Evolutionary conservation across 1,139 yeast genomes (phyloP).

Genomic region (Diutina pseudorugosa): DNA sequence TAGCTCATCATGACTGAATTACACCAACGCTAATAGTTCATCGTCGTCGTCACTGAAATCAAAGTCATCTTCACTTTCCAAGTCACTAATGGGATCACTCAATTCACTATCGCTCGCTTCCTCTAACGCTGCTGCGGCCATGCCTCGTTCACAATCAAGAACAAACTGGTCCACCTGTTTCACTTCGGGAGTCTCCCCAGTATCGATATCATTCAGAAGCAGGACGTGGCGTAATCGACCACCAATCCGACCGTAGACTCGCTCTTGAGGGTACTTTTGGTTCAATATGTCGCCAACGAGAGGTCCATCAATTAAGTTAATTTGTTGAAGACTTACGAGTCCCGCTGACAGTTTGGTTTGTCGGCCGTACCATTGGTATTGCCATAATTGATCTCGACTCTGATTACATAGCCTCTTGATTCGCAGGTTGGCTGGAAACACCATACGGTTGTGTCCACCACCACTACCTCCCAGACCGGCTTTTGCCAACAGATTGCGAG

Average conservation of each 20-base stretch:
- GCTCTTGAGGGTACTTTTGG: not conserved
- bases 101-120: not conserved
- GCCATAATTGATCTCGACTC: not conserved
- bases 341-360: not conserved
- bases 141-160: not conserved
- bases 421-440: not conserved
- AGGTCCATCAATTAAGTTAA: not conserved
- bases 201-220: not conserved
- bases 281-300: not conserved
- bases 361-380: not conserved
- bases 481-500: not conserved
- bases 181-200: not conserved
- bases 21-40: not conserved
- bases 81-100: slow-evolving; percentile 2
- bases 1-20: no score
- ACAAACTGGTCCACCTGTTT: not conserved
- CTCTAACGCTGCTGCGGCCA: not conserved
- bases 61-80: not conserved
- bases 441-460: not conserved
- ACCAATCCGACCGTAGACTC: not conserved
- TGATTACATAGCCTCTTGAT: not conserved
- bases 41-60: slow-evolving; percentile 2
- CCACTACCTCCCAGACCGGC: not conserved
- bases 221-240: not conserved
- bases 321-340: not conserved